Percentiles rank a stretch among this genome's conserved stretches.
These are phyloP conservation scores for Candida tunisiensis DNA, from an alignment of 1,139 yeast genomes.

Conservation along the genomic window DNA sequence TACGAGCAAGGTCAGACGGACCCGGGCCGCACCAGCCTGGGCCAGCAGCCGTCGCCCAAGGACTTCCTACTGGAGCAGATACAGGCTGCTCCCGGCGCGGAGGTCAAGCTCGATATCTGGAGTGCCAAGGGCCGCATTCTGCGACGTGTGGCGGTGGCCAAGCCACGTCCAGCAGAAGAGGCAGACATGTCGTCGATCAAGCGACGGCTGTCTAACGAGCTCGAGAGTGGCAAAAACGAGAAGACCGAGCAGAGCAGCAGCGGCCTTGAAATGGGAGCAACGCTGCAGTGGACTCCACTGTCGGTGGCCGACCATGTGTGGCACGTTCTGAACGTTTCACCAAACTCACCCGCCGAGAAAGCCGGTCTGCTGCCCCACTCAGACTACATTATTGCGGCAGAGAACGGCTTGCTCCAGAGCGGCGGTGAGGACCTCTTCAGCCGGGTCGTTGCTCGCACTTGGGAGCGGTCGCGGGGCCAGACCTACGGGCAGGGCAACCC, in stretches of 20 bases:
- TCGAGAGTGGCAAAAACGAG: not conserved
- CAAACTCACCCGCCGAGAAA: constrained; percentile 67
- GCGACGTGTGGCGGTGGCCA: constrained; percentile 33
- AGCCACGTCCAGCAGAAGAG: constrained; percentile 10
- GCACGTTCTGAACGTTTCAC: constrained; percentile 65
- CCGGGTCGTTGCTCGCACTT: constrained; percentile 31
- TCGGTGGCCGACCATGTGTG: constrained; percentile 71
- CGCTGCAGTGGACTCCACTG: constrained; percentile 64
- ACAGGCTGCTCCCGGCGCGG: constrained; percentile 11
- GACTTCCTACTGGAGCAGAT: constrained; percentile 10
- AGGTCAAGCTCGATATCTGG: constrained; percentile 58
- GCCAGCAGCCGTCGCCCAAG: constrained; percentile 10
- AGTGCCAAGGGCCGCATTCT: constrained; percentile 72
- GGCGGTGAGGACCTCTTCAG: constrained; percentile 80
- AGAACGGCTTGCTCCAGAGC: constrained; percentile 58
- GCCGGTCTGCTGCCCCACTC: constrained; percentile 77
- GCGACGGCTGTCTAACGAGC: constrained; percentile 1
- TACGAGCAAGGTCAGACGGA: too few relatives aligned
- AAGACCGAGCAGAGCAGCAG: constrained; percentile 1
- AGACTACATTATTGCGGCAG: constrained; percentile 84
- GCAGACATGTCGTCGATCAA: constrained; percentile 2
- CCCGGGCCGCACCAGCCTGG: too few relatives aligned
- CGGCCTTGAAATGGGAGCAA: constrained; percentile 34
- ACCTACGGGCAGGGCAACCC: constrained; percentile 9
- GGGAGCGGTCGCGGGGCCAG: too few relatives aligned